Evolutionary conservation across 257 asterid species (phyloP).

Genomic region (Solanum appendiculatum): DNA sequence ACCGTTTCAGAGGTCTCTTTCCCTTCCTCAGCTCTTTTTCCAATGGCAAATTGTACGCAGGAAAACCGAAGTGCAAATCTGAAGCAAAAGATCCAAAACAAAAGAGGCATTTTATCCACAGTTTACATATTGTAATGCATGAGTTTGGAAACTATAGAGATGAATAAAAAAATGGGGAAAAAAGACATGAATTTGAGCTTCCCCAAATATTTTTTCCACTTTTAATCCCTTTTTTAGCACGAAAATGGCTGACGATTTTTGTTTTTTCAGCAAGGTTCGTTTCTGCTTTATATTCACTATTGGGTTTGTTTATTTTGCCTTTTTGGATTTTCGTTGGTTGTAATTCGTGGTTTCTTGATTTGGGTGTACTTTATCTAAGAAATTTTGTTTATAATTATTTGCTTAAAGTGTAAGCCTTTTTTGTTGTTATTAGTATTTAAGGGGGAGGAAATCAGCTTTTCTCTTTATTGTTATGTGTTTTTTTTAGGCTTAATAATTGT

Average conservation of each 20-base stretch:
- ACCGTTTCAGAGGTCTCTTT: not conserved
- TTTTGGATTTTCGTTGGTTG: not conserved
- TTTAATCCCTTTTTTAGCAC: constrained; percentile 6
- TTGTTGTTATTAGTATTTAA: not conserved
- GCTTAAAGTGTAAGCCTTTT: not conserved
- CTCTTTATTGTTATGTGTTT: not conserved
- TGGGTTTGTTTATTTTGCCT: not conserved
- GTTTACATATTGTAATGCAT: not conserved
- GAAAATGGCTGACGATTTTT: constrained; percentile 66
- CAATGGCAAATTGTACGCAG: not conserved
- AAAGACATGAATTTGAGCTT: constrained; percentile 23
- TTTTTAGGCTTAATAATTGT: not conserved
- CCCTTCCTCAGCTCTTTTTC: not conserved
- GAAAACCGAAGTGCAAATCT: not conserved
- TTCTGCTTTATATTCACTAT: not conserved
- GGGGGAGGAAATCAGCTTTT: not conserved
- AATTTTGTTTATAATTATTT: not conserved
- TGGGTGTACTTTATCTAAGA: not conserved
- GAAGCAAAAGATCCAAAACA: not conserved
- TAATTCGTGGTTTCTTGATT: not conserved
- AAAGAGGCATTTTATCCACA: not conserved
- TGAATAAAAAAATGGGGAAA: constrained; percentile 35
- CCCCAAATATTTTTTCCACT: not conserved
- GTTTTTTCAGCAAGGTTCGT: constrained; percentile 48
- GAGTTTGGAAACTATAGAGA: constrained; percentile 17